Base-by-base conservation (phyloP, 345 rosid genomes). In the Salix brachista region DNA sequence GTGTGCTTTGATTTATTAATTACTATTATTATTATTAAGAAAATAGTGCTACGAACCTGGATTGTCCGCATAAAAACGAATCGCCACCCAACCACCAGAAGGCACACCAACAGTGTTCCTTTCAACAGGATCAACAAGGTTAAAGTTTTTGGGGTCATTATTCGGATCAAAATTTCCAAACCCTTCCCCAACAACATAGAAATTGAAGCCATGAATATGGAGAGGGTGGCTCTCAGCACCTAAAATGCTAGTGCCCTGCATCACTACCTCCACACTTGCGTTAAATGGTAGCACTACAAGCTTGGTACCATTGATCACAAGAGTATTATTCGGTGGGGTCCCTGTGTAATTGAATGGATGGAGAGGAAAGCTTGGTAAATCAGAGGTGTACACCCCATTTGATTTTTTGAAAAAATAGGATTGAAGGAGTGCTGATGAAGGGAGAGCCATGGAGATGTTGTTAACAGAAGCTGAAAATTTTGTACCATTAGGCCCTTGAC, bases 141-240 rank as follows among this genome's bases (percentile, higher is more conserved):
- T 92, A 62, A 75, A 94, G 46, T 80, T 90, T 32, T 77, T 61
- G 17, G 93, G 91, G 65, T 92, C 97, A 28, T 70, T 82, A 13
- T 58, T 64, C 25, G 87, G 87, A 76, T 91, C 80, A 76, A 84
- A 90, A 76, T 91, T 92, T 16, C 98, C 98, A 46, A 86, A 91
- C 7, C 94, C 98, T 76, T 89, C 92, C 16, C 94, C 94, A 28
- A 94, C 91, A 71, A 94, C 86, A 50, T 32, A 92, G 79, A 92
- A 90, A 82, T 89, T 88, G 79, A 60, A 84, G 42, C 98, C 94
- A 78, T 94, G 97, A 36, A 94, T 82, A 77, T 94, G 97, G 7
- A 90, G 39, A 69, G 98, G 98, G 79, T 94, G 98, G 81, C 91
- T 90, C 75, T 92, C 94, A 23, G 86, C 84, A 61, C 91, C 93